phyloP scores from a whole-genome alignment of 371 early-diverging fungal species.

The Capillidium heterosporum region DNA sequence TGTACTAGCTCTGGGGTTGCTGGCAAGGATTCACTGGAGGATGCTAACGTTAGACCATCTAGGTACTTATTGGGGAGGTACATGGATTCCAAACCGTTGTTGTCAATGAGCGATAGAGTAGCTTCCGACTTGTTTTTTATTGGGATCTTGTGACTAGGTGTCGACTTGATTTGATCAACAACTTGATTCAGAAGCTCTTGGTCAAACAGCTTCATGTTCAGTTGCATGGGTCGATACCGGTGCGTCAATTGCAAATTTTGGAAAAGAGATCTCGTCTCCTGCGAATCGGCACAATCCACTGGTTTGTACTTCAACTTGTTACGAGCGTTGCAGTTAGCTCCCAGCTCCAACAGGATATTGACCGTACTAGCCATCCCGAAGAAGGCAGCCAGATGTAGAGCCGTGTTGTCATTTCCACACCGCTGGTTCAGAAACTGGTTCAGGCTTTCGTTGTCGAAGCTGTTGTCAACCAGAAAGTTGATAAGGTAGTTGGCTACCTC shows the following conservation, averaged over 20 bases:
- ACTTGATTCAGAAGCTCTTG: background rate
- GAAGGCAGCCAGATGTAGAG: slow-evolving; percentile 49
- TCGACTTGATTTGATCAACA: background rate
- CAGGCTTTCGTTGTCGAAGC: slow-evolving; percentile 10
- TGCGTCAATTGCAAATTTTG: background rate
- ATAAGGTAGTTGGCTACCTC: slow-evolving; percentile 38
- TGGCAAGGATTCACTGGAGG: background rate
- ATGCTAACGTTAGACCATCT: background rate
- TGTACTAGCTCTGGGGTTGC: background rate
- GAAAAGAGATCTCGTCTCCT: slow-evolving; percentile 26
- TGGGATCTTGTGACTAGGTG: background rate
- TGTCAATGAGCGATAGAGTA: too few species aligned
- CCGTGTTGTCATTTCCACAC: slow-evolving; percentile 50
- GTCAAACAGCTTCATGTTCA: background rate
- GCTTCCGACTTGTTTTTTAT: background rate
- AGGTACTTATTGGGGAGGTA: background rate
- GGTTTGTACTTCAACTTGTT: slow-evolving; percentile 37
- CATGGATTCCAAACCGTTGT: too few species aligned
- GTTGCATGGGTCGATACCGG: too few species aligned
- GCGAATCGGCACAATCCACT: slow-evolving; percentile 46
- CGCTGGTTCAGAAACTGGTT: slow-evolving; percentile 39
- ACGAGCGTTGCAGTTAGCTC: slow-evolving; percentile 25
- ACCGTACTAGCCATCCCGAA: slow-evolving; percentile 41
- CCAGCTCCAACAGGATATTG: slow-evolving; percentile 30
- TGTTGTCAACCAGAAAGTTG: slow-evolving; percentile 29